Percentiles rank a stretch among this genome's conserved stretches.
Conservation (phyloP, 768 basidiomycete genomes). For the Mycena albidolilacea region DNA sequence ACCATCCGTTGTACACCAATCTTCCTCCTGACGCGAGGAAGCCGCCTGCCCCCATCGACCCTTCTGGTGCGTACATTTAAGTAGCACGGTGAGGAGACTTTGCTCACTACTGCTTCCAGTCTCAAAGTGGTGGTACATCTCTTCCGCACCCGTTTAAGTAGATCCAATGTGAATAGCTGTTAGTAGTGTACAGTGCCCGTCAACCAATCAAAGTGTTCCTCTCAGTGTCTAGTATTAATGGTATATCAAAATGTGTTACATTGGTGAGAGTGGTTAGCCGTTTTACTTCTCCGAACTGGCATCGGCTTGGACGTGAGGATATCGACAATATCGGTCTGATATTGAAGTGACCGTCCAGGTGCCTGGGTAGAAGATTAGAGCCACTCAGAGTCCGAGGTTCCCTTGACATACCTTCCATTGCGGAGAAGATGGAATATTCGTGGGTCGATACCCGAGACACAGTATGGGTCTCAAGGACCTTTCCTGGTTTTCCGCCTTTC, state of each 20-base stretch:
- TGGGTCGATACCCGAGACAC: constrained; percentile 82
- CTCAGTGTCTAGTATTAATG: constrained; percentile 45
- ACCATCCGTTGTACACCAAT: constrained; percentile 73
- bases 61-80: constrained; percentile 76
- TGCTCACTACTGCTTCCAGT: constrained; percentile 58
- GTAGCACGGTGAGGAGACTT: constrained; percentile 17
- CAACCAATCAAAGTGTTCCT: constrained; percentile 17
- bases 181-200: constrained; percentile 1
- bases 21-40: constrained; percentile 87
- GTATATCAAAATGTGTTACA: constrained; percentile 41
- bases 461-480: constrained; percentile 93
- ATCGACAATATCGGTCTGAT: constrained; percentile 90
- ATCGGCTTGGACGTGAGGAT: constrained; percentile 81
- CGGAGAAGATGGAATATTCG: constrained; percentile 93
- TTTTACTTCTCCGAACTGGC: constrained; percentile 53
- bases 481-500: constrained; percentile 79
- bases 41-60: constrained; percentile 91
- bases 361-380: constrained; percentile 59
- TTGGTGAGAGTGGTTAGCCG: constrained; percentile 28
- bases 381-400: constrained; percentile 4
- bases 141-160: constrained; percentile 83
- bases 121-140: constrained; percentile 96
- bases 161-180: constrained; percentile 8
- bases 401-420: constrained; percentile 79
- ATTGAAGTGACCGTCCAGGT: constrained; percentile 96